Evolutionary conservation across 2,329 filamentous ascomycete species (phyloP).

Genomic region (Diaporthe sp.): DNA sequence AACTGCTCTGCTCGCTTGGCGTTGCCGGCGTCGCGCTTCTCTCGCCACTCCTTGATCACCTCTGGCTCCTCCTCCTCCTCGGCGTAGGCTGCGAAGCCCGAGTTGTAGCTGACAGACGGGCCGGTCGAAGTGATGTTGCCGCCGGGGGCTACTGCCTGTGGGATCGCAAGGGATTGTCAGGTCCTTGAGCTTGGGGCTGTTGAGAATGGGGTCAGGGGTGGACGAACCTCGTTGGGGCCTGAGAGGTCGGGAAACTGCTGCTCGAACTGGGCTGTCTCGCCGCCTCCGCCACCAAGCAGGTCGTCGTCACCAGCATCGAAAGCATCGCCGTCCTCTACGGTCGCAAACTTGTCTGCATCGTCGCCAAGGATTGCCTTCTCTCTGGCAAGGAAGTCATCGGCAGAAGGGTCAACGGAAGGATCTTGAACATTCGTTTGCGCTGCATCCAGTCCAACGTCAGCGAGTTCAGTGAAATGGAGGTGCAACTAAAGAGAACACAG

Average conservation of each 20-base stretch:
- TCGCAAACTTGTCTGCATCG: constrained; percentile 91
- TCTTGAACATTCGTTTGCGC: constrained; percentile 78
- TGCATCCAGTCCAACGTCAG: constrained; percentile 54
- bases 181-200: too few species aligned
- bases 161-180: constrained; percentile 13
- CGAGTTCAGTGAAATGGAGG: constrained; percentile 42
- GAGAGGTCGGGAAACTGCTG: constrained; percentile 89
- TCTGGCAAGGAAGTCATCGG: constrained; percentile 89
- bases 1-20: constrained; percentile 89
- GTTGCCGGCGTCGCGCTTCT: constrained; percentile 86
- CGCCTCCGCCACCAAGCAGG: constrained; percentile 75
- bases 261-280: constrained; percentile 75
- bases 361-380: constrained; percentile 93
- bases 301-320: constrained; percentile 79
- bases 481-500: constrained; percentile 35
- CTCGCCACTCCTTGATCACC: constrained; percentile 92
- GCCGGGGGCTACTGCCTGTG: constrained; percentile 78
- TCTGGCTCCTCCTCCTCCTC: constrained; percentile 85
- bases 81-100: constrained; percentile 70
- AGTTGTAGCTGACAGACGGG: constrained; percentile 73
- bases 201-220: not conserved
- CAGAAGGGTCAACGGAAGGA: constrained; percentile 70
- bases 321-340: constrained; percentile 78
- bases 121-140: constrained; percentile 81
- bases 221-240: constrained; percentile 74